Base-by-base conservation (phyloP, 352 stramenopile genomes). In the Globisporangium cylindrosporum region DNA sequence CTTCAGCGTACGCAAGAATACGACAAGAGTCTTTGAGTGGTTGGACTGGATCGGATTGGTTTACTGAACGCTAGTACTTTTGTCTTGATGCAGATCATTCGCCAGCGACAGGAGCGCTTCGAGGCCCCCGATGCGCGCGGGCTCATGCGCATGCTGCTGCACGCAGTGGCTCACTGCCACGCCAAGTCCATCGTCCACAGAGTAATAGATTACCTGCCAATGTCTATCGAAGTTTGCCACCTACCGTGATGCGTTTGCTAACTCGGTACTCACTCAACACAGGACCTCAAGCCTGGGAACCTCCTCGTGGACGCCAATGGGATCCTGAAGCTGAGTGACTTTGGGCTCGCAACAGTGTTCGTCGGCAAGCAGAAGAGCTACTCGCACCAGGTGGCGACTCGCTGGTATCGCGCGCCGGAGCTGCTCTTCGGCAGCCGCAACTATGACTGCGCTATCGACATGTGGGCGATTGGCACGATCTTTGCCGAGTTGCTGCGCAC, bases 361-460 rank as follows among this genome's bases (percentile, higher is more conserved):
- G 61, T 82, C 1, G 75, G 73, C 0, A 43, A 69, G 29, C 29
- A 62, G 24, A 77, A 68, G 25, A 75, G 73, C 22, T 90, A 91
- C 53, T 90, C 81, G 49, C 85, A 93, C 55, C 83, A 93, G 70
- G 84, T 92, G 34, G 83, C 83, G 22, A 93, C 87, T n/a, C 75
- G 87, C 15, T 96, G 85, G 87, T 95, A 94, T 70, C 82, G 88
- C 27, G 85, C 88, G 4, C 88, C 88, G 0, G 88, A 96, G 67
- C 66, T 94, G 64, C 82, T 96, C 53, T 90, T 95, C 34, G 86
- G 87, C n/a, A 67, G 76, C 7, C 77, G 77, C 1, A 59, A 80
- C 1, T 96, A 96, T 67, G 77, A 90, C 54, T 27, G 64, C 0
- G 75, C 73, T 1, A 79, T 93, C 32, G 87, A 95, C 67, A 82